These are phyloP conservation scores for Circinella minor DNA, from an alignment of 371 early-diverging fungal genomes.

Conservation along the genomic window DNA sequence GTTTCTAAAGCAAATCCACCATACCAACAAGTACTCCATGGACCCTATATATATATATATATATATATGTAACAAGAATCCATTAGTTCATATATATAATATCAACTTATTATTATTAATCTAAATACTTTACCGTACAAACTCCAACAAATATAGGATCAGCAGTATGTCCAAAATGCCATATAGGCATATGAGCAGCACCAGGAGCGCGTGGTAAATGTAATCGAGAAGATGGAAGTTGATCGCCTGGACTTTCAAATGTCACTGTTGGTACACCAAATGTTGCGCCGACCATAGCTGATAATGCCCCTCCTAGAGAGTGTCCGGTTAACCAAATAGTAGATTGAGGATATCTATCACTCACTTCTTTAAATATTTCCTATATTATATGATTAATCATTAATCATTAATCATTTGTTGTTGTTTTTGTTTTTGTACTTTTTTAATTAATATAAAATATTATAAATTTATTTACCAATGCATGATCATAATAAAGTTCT, in stretches of 20 bases:
- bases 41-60: constrained; percentile 51
- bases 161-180: constrained; percentile 91
- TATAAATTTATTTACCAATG: constrained; percentile 55
- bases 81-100: too few species aligned
- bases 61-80: not conserved
- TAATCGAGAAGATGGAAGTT: constrained; percentile 76
- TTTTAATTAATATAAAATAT: too few species aligned
- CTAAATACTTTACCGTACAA: constrained; percentile 62
- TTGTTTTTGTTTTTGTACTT: too few species aligned
- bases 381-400: constrained; percentile 1
- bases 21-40: constrained; percentile 81
- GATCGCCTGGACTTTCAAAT: constrained; percentile 91
- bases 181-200: constrained; percentile 71
- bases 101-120: too few species aligned
- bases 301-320: constrained; percentile 90
- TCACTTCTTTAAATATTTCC: constrained; percentile 54
- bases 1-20: constrained; percentile 93
- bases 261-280: constrained; percentile 88
- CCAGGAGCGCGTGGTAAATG: constrained; percentile 75
- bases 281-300: constrained; percentile 82
- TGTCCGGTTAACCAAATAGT: constrained; percentile 93
- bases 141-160: constrained; percentile 95
- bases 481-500: constrained; percentile 84
- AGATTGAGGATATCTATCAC: constrained; percentile 67
- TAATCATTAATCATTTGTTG: not conserved